phyloP scores from a whole-genome alignment of 2,329 filamentous ascomycete species.

The Monilinia polystroma region DNA sequence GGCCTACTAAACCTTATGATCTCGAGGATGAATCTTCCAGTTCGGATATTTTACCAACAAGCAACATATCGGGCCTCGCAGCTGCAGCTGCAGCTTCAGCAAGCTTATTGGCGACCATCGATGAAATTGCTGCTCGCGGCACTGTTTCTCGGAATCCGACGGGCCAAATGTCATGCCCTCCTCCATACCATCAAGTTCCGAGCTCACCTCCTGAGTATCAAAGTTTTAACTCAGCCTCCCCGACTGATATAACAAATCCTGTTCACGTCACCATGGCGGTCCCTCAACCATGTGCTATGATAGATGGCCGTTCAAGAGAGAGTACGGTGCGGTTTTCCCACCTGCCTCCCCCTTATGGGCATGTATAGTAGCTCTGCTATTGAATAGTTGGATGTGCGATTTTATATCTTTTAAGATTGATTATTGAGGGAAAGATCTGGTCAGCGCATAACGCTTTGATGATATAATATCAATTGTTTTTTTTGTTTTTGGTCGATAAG shows the following conservation, averaged over 20 bases:
- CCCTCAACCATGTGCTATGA: neutral
- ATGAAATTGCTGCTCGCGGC: neutral
- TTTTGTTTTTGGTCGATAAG: neutral
- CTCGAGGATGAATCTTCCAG: neutral
- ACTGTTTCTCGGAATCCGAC: neutral
- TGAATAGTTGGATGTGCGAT: neutral
- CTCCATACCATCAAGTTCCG: too few species aligned
- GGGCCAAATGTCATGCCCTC: neutral
- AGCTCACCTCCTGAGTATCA: neutral
- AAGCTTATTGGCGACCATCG: too few species aligned
- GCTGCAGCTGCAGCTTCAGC: too few species aligned
- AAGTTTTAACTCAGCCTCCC: neutral
- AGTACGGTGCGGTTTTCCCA: neutral
- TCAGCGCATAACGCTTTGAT: too few species aligned
- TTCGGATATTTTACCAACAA: neutral
- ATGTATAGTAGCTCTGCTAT: neutral
- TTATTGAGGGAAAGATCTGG: neutral
- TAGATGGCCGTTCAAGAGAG: neutral
- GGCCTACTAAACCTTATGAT: neutral
- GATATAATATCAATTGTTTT: neutral
- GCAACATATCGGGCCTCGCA: neutral
- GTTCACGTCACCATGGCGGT: neutral
- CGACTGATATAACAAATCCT: neutral
- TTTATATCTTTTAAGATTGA: neutral
- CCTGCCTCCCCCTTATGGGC: neutral